Conservation (phyloP, 129 eudicot species). For the Pittosporum tobira region DNA sequence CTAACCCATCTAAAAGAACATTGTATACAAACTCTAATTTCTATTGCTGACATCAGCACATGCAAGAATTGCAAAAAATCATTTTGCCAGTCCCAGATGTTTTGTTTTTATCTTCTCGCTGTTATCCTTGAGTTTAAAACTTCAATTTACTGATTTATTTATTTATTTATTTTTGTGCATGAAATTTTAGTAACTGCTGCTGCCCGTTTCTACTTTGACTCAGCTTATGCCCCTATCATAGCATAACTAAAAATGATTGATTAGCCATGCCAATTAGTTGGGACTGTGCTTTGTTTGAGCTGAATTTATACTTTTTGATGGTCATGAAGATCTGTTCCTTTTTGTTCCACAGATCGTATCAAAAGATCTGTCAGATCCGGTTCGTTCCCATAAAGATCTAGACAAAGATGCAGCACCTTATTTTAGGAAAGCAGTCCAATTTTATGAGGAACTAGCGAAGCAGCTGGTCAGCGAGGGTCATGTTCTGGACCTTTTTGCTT, state of each 20-base stretch:
- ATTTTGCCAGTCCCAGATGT: neutral
- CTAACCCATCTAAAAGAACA: too few relatives aligned
- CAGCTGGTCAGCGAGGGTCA: conserved; percentile 94
- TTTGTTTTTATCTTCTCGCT: neutral
- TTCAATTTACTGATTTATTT: too few relatives aligned
- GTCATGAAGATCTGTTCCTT: conserved; percentile 3
- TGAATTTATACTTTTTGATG: neutral
- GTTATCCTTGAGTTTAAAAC: neutral
- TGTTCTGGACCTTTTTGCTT: conserved; percentile 91
- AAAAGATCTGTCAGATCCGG: conserved; percentile 90
- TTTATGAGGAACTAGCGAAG: conserved; percentile 74
- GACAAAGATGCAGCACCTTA: conserved; percentile 96
- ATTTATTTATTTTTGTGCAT: neutral
- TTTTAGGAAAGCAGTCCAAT: conserved; percentile 78
- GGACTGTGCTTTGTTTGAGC: neutral
- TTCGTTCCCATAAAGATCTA: conserved; percentile 94
- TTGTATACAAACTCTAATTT: too few relatives aligned
- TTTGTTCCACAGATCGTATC: conserved; percentile 56
- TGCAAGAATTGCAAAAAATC: neutral
- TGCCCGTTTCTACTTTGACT: too few relatives aligned
- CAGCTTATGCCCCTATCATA: neutral
- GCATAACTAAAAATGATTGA: neutral
- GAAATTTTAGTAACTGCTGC: too few relatives aligned
- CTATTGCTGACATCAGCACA: neutral
- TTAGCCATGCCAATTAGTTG: neutral